Conservation (phyloP, 805 yeast genomes). For the Kregervanrija fluxuum region DNA sequence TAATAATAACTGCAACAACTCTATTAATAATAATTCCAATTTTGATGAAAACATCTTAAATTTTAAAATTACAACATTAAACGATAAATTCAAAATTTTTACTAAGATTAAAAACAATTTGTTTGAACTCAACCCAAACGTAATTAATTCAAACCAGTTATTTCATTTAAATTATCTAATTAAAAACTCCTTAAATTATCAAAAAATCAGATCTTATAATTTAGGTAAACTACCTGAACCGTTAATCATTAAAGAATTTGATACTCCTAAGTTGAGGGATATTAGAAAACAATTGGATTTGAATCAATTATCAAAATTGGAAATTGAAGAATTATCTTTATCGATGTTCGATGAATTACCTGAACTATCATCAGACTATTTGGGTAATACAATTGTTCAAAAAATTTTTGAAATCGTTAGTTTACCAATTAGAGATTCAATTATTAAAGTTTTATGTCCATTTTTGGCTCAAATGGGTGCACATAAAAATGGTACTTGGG, state of each 20-base stretch:
- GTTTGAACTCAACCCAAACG: neutral
- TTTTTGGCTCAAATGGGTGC: constrained; percentile 86
- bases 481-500: constrained; percentile 99
- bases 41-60: constrained; percentile 3
- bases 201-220: constrained; percentile 38
- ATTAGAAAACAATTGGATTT: constrained; percentile 67
- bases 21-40: constrained; percentile 1
- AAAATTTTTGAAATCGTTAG: constrained; percentile 72
- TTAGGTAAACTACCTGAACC: constrained; percentile 79
- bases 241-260: constrained; percentile 58
- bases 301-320: constrained; percentile 44
- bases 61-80: constrained; percentile 14
- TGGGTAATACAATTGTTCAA: constrained; percentile 95
- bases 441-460: constrained; percentile 73
- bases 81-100: constrained; percentile 17
- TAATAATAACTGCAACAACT: neutral
- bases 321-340: constrained; percentile 73
- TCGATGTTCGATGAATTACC: constrained; percentile 87
- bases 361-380: constrained; percentile 82
- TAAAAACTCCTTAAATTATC: constrained; percentile 35
- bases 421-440: constrained; percentile 64
- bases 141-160: constrained; percentile 1
- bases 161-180: constrained; percentile 40
- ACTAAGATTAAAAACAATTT: constrained; percentile 7
- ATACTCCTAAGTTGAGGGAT: constrained; percentile 83